Base-by-base conservation (phyloP, 768 basidiomycete genomes). In the Hericium alpestre region DNA sequence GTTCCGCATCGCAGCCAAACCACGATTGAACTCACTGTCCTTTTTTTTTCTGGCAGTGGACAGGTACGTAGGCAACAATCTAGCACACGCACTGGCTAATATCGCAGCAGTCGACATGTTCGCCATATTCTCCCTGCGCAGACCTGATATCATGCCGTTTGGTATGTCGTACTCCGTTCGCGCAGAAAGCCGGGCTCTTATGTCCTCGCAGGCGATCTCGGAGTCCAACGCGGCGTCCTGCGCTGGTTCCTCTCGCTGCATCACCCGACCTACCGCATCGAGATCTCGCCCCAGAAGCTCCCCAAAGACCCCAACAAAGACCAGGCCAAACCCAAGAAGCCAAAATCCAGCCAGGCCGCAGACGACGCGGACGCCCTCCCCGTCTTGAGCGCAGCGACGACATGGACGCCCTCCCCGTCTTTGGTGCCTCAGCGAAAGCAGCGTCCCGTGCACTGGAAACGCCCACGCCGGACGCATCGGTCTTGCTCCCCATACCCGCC, bases 31-130 rank as follows among this genome's bases (percentile, higher is more conserved):
- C 47, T 15, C 3, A 54, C 23, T 13, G 38, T 8, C 27, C n/a
- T 20, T 22, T 22, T 15, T 8, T 32, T 27, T 27, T 27, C 25
- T 38, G 49, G 23, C 58, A 81, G 83, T 86, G 79, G 83, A 86
- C 85, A 50, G 82, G 83, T 82, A 67, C 57, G 69, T 63, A 8
- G 18, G 12, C 38, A 51, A 18, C 23, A 23, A 12, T 27, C 22
- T 55, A 51, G n/a, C n/a, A 18, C 40, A 58, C 41, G 46, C 22
- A 47, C 4, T 18, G 11, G 8, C 41, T 32, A 49, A 50, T 51
- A 62, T 49, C 46, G 57, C 56, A 56, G 8, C n/a, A 79, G 90
- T 92, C n/a, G 85, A 93, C 64, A 94, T 94, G 93, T 94, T 94
- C 65, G 79, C 87, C 13, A 90, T 96, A 47, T 94, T 94, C 70